phyloP scores from a whole-genome alignment of 176 grass and related monocot genomes.

The Oryza glaberrima region DNA sequence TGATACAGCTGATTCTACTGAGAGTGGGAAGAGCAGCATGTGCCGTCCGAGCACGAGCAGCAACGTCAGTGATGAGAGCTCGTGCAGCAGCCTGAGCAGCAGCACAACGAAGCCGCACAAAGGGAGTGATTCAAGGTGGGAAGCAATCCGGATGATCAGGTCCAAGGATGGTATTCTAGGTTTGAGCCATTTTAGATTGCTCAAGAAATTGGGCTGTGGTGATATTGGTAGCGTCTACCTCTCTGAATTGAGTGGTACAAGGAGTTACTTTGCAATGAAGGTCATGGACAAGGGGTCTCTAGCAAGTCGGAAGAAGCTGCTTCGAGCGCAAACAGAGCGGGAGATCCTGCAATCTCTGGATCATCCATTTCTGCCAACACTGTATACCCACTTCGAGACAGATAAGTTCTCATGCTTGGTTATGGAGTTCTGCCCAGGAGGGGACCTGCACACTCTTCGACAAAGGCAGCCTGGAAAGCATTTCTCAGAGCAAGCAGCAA shows the following conservation, averaged over 20 bases:
- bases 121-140: constrained; percentile 68
- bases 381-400: constrained; percentile 80
- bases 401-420: constrained; percentile 87
- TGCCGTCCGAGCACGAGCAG: constrained; percentile 69
- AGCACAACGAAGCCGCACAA: constrained; percentile 68
- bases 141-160: constrained; percentile 64
- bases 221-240: constrained; percentile 79
- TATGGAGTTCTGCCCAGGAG: constrained; percentile 86
- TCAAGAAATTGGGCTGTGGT: constrained; percentile 72
- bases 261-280: constrained; percentile 76
- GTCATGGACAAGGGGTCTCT: constrained; percentile 84
- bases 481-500: constrained; percentile 77
- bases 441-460: constrained; percentile 74
- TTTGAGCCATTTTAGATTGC: constrained; percentile 70
- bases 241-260: constrained; percentile 67
- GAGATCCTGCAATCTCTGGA: constrained; percentile 76
- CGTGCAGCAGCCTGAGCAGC: constrained; percentile 67
- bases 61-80: constrained; percentile 69
- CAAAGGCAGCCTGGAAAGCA: constrained; percentile 75
- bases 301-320: constrained; percentile 71
- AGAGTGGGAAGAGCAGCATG: constrained; percentile 75
- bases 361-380: constrained; percentile 74
- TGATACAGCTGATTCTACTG: constrained; percentile 46
- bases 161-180: constrained; percentile 59
- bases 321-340: constrained; percentile 72